Base-by-base conservation (phyloP, 2,329 filamentous ascomycete genomes). In the Annulohypoxylon truncatum region DNA sequence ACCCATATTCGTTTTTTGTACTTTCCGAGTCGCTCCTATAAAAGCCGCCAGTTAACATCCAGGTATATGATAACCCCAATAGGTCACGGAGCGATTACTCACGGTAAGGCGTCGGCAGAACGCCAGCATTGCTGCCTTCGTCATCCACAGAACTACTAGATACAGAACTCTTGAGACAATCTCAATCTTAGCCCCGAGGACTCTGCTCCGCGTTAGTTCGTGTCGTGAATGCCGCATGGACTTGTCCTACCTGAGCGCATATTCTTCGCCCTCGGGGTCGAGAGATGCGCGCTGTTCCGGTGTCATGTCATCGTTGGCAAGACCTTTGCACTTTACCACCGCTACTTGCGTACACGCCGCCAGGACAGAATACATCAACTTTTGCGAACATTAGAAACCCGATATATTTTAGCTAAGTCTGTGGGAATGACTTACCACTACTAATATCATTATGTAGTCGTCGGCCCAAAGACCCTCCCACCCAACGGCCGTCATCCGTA, bases 301-400 rank as follows among this genome's bases (percentile, higher is more conserved):
- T 2, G 85, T 84, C 84, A 89, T 88, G 59, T 80, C 76, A 69
- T 87, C 87, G 68, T 89, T 88, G 18, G 86, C 84, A 2, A 88
- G 77, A 0, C 86, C 86, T 46, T 79, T 76, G 51, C 80, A 84
- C 64, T 78, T 78, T 9, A 82, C 81, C 15, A 83, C 83, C 13
- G 86, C 82, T 20, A 79, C 79, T 65, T 86, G 86, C 15, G 83
- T 85, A 9, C 85, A 77, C 2, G 77, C 81, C 1, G 84, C 83
- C 73, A 88, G 83, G 2, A 82, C 74, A 1, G 80, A 79, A 60
- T 87, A 87, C 3, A 57, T n/a, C 4, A 47, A 12, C 59, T 60
- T 60, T 22, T 13, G 1, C 4, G 8, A 35, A 2, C 18, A 26
- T 51, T n/a, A 62, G 26, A 22, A 3, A 38, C 4, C 4, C 3